These are phyloP conservation scores for Rauvolfia tetraphylla DNA, from an alignment of 257 asterid species.

Conservation along the genomic window DNA sequence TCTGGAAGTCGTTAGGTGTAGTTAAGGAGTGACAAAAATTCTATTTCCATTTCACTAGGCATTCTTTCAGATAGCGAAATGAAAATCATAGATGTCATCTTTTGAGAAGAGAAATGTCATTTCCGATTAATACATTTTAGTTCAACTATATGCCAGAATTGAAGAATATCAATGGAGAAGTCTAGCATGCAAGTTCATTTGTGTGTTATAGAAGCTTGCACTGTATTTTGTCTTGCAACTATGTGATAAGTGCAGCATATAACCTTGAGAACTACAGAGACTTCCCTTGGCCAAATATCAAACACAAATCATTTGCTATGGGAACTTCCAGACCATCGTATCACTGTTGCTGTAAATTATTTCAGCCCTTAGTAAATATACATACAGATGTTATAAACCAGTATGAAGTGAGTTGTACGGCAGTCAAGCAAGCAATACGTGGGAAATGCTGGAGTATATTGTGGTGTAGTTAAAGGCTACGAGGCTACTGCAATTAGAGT, in stretches of 20 bases:
- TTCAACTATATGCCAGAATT: not conserved
- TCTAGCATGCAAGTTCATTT: not conserved
- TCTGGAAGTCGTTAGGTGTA: not conserved
- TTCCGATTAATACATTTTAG: not conserved
- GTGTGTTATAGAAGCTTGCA: not conserved
- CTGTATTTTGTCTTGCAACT: not conserved
- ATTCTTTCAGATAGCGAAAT: not conserved
- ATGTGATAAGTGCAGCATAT: not conserved
- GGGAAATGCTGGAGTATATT: not conserved
- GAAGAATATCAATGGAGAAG: not conserved
- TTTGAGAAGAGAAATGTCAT: not conserved
- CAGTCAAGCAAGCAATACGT: not conserved
- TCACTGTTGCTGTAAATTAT: not conserved
- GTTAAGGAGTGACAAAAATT: not conserved
- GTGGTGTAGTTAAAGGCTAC: not conserved
- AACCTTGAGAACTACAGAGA: not conserved
- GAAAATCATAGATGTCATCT: not conserved
- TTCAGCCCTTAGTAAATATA: not conserved
- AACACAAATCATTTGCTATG: not conserved
- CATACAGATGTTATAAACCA: not conserved
- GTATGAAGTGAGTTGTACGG: not conserved
- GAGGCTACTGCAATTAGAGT: not conserved
- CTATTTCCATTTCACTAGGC: not conserved
- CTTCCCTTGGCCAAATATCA: not conserved
- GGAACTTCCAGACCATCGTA: not conserved